Conservation (phyloP, 768 basidiomycete species). For the Lactifluus subvellereus region DNA sequence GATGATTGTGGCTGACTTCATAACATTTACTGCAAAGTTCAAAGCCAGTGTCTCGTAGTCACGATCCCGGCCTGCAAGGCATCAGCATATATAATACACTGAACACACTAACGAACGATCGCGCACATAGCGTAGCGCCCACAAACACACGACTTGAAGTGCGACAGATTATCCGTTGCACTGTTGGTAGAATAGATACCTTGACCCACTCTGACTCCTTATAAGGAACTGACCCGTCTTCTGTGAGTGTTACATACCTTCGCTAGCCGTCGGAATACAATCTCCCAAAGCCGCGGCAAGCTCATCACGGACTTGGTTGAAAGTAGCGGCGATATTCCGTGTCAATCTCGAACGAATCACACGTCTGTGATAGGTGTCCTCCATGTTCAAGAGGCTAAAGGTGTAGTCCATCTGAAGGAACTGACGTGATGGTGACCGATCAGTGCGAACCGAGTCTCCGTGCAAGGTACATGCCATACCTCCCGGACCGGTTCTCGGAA, state of each 20-base stretch:
- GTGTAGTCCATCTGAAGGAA: conserved; percentile 35
- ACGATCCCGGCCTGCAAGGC: conserved; percentile 35
- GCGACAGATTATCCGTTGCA: conserved; percentile 4
- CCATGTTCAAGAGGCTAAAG: conserved; percentile 31
- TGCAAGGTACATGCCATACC: conserved; percentile 31
- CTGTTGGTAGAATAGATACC: conserved; percentile 25
- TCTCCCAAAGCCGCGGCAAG: conserved; percentile 38
- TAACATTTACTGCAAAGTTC: conserved; percentile 34
- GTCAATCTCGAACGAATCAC: conserved; percentile 32
- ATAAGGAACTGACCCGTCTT: background rate
- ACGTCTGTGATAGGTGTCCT: conserved; percentile 31
- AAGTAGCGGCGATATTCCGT: conserved; percentile 36
- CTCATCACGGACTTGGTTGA: conserved; percentile 44
- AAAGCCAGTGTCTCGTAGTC: conserved; percentile 38
- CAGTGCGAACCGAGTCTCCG: background rate
- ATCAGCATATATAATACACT: background rate
- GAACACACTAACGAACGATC: background rate
- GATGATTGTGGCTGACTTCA: conserved; percentile 32
- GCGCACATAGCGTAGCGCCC: conserved; percentile 38
- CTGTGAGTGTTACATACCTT: conserved; percentile 2
- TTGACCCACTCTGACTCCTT: conserved; percentile 34
- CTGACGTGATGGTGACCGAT: conserved; percentile 26
- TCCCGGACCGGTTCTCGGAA: conserved; percentile 28
- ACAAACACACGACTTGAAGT: conserved; percentile 31
- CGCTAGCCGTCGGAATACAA: conserved; percentile 29